Evolutionary conservation across 139 green algal species (phyloP).

Genomic region (Chlorella sp.): DNA sequence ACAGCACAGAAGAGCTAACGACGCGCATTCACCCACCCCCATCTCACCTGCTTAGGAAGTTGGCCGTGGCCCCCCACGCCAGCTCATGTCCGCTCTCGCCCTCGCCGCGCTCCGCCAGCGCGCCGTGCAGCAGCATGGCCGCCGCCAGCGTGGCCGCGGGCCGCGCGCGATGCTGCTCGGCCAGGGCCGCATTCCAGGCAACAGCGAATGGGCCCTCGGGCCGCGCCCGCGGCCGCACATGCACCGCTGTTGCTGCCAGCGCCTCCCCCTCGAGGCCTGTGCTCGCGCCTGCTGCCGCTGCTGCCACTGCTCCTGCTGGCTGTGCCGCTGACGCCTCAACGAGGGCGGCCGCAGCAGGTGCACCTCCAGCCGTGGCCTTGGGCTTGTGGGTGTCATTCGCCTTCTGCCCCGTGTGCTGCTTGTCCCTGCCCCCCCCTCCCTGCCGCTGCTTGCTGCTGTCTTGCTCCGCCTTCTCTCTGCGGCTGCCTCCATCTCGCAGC

Average conservation of each 20-base stretch:
- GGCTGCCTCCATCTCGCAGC: background rate
- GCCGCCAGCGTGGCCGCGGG: background rate
- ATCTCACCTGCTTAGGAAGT: too few relatives aligned
- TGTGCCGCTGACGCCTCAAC: background rate
- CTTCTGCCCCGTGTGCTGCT: background rate
- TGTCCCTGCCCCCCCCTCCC: background rate
- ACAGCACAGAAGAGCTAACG: too few relatives aligned
- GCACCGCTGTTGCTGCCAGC: background rate
- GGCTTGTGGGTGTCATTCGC: background rate
- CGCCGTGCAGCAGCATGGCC: slow-evolving; percentile 16
- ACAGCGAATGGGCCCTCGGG: background rate
- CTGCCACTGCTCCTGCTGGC: background rate
- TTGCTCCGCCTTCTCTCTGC: too few relatives aligned
- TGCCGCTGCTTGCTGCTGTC: too few relatives aligned
- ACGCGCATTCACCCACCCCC: too few relatives aligned
- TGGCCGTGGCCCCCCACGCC: slow-evolving; percentile 4
- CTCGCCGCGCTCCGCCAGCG: background rate
- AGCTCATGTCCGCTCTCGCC: slow-evolving; percentile 1
- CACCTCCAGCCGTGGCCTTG: background rate
- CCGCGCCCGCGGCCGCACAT: background rate
- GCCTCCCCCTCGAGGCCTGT: background rate
- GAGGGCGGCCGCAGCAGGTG: too few relatives aligned
- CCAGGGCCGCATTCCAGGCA: background rate
- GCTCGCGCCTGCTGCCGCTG: background rate
- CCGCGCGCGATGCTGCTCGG: background rate